Conservation (phyloP, 768 basidiomycete genomes). For the Imleria badia region DNA sequence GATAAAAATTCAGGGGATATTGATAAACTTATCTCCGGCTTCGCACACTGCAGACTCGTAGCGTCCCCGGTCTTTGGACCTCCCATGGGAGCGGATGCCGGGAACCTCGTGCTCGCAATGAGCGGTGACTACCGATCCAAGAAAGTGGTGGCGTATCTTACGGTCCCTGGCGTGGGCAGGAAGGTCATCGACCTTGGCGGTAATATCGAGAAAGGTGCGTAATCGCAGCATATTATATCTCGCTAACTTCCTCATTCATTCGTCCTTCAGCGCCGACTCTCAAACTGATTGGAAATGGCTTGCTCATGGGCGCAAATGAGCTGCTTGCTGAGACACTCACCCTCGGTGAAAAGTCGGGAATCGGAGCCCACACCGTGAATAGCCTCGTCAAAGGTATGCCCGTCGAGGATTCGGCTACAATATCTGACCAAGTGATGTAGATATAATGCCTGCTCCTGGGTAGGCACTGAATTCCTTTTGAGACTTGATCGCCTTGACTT, state of each 20-base stretch:
- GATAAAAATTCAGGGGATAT: constrained; percentile 52
- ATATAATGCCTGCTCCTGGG: constrained; percentile 68
- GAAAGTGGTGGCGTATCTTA: constrained; percentile 73
- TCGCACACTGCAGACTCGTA: constrained; percentile 62
- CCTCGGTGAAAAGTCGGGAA: constrained; percentile 80
- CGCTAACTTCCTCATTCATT: neutral
- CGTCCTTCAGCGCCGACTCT: constrained; percentile 53
- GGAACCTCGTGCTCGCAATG: constrained; percentile 71
- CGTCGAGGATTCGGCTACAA: neutral
- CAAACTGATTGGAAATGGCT: constrained; percentile 79
- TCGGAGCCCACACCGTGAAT: constrained; percentile 60
- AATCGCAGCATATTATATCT: neutral
- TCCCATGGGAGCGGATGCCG: constrained; percentile 62
- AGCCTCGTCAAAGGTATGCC: constrained; percentile 55
- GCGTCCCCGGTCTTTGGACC: constrained; percentile 78
- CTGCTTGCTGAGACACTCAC: constrained; percentile 82
- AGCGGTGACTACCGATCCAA: constrained; percentile 81
- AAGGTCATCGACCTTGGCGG: constrained; percentile 82
- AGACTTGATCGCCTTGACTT: neutral
- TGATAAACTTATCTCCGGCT: constrained; percentile 60
- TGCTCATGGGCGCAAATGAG: constrained; percentile 77
- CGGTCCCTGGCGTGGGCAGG: constrained; percentile 75
- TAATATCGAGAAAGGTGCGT: constrained; percentile 76
- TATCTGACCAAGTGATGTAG: constrained; percentile 35
- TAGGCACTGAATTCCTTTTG: constrained; percentile 27